Percentiles rank a stretch among this genome's conserved stretches.
Evolutionary conservation across 306 rosid genomes (phyloP).

Genomic region (Prunus salicina): DNA sequence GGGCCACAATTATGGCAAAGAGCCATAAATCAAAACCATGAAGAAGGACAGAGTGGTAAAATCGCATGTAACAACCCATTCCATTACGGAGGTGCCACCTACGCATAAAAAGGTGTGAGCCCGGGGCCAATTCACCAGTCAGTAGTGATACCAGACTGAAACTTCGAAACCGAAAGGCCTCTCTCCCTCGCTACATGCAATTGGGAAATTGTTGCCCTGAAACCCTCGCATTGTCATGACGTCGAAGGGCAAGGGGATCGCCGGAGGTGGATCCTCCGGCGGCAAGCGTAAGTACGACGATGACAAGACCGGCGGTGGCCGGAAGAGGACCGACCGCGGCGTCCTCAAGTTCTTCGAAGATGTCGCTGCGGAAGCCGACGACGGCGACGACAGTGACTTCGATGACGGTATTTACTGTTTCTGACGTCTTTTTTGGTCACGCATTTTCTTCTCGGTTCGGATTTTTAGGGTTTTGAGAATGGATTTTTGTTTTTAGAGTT

Average conservation of each 20-base stretch:
- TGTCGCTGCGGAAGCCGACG: constrained; percentile 43
- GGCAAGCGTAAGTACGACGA: constrained; percentile 39
- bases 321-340: constrained; percentile 47
- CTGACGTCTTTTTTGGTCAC: neutral
- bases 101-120: neutral
- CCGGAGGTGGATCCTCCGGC: constrained; percentile 31
- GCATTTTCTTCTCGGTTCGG: constrained; percentile 12
- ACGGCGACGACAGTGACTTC: constrained; percentile 46
- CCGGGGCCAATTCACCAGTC: neutral
- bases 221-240: constrained; percentile 31
- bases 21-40: neutral
- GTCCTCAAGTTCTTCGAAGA: constrained; percentile 76
- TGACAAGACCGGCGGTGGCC: constrained; percentile 45
- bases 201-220: neutral
- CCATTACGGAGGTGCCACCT: neutral
- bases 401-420: constrained; percentile 35
- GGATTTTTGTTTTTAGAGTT: neutral
- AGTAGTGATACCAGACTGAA: neutral
- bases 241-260: constrained; percentile 58
- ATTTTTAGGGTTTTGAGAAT: constrained; percentile 14
- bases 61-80: neutral
- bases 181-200: constrained; percentile 1
- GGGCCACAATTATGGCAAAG: too few species aligned
- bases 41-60: neutral
- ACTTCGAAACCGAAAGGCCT: neutral